These are phyloP conservation scores for Plasmodium billcollinsi DNA, from an alignment of 169 alveolate species.

Conservation along the genomic window DNA sequence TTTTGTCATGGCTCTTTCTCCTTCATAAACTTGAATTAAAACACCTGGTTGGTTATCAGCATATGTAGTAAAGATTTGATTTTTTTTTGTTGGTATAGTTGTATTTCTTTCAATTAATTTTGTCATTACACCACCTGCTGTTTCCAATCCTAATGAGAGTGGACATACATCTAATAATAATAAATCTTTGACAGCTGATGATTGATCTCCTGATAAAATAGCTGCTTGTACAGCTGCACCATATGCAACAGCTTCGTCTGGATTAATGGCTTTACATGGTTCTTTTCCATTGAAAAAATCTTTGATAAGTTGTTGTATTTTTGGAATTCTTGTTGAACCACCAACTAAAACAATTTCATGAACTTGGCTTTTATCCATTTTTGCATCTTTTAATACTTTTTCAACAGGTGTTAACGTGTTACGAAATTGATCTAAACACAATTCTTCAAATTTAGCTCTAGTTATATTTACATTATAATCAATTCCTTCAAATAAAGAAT, in stretches of 20 bases:
- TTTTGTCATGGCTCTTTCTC: too few relatives aligned
- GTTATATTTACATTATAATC: conserved; percentile 95
- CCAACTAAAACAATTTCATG: conserved; percentile 98
- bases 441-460: conserved; percentile 98
- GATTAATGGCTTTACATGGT: conserved; percentile 94
- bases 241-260: conserved; percentile 97
- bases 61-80: too few relatives aligned
- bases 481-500: conserved; percentile 95
- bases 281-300: conserved; percentile 95
- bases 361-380: conserved; percentile 93
- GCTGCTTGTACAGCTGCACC: conserved; percentile 98
- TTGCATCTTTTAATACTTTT: conserved; percentile 96
- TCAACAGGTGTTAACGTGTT: conserved; percentile 96
- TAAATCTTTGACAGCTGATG: conserved; percentile 91
- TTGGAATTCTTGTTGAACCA: conserved; percentile 98
- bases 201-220: conserved; percentile 92
- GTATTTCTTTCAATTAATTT: too few relatives aligned
- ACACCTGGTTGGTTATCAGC: too few relatives aligned
- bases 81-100: too few relatives aligned
- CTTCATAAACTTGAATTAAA: too few relatives aligned
- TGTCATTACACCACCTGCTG: too few relatives aligned
- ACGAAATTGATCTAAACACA: conserved; percentile 95
- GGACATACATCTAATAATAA: too few relatives aligned
- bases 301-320: conserved; percentile 93
- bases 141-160: too few relatives aligned